Evolutionary conservation across 116 monocot genomes (phyloP).

Genomic region (Iris pallida): DNA sequence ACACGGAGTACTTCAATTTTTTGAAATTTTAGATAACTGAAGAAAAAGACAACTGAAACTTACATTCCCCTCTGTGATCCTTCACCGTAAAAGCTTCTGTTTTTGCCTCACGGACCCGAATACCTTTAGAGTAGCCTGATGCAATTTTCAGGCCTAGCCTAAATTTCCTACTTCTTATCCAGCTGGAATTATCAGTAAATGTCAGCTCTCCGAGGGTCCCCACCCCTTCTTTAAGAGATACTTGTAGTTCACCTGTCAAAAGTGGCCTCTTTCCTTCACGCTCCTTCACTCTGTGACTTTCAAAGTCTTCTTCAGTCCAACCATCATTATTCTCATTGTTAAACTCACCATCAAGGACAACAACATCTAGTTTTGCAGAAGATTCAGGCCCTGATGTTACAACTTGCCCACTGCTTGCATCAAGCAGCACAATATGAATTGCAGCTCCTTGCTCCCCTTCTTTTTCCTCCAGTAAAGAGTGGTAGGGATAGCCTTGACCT

Average conservation of each 20-base stretch:
- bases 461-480: slow-evolving; percentile 83
- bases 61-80: slow-evolving; percentile 32
- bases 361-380: slow-evolving; percentile 72
- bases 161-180: slow-evolving; percentile 34
- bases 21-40: neutral
- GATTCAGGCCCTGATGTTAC: slow-evolving; percentile 85
- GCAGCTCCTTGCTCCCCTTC: slow-evolving; percentile 91
- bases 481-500: slow-evolving; percentile 65
- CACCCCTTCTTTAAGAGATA: slow-evolving; percentile 88
- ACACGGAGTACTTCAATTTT: too few species aligned
- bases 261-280: slow-evolving; percentile 95
- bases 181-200: slow-evolving; percentile 94
- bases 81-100: slow-evolving; percentile 25
- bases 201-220: slow-evolving; percentile 84
- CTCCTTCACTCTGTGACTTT: slow-evolving; percentile 77
- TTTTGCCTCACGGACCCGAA: slow-evolving; percentile 18
- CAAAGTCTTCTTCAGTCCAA: slow-evolving; percentile 84
- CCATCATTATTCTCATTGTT: slow-evolving; percentile 87
- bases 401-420: slow-evolving; percentile 62
- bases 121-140: slow-evolving; percentile 15
- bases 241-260: slow-evolving; percentile 84
- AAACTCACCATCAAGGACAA: slow-evolving; percentile 93
- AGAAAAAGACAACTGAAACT: slow-evolving; percentile 2
- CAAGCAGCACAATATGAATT: slow-evolving; percentile 87
- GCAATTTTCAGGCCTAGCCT: slow-evolving; percentile 12